Evolutionary conservation across 345 rosid species (phyloP), one percentile per base, ranked within the genome.

Genomic region (Kandelia obovata): DNA sequence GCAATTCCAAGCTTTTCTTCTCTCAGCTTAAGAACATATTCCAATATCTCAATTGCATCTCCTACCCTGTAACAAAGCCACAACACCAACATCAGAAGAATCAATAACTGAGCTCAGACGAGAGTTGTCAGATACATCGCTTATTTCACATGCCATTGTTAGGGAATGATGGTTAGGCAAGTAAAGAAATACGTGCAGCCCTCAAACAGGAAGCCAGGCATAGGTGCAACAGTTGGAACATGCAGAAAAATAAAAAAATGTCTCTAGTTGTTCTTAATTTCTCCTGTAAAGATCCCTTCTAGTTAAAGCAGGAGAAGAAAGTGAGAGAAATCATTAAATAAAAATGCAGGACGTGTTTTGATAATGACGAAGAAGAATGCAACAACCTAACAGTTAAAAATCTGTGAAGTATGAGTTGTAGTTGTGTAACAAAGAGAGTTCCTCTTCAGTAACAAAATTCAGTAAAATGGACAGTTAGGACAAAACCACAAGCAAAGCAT

Each of bases 1-100:
- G 99, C 99, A 26, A 77, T 96, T 64, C 99, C 99, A 0, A 96
- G 97, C 87, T 90, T 88, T 69, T 96, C 99, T 67, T 96, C 99
- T 82, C 99, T 87, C 67, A 96, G 62, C 82, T 92, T 92, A 66
- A 92, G 83, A 68, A 96, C 91, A 67, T 86, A 79, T 82, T 92
- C 99, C 84, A 96, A 71, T 62, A 90, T 90, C 83, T 96, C 97
- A 31, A 96, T 92, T 31, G 99, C 97, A 81, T 96, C 99, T 73
- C 83, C 99, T 30, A 96, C 97, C 82, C 98, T 96, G 87, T 61
- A 79, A 61, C 53, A 32, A 37, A 53, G 28, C 61, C 65, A 51
- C 19, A 6, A 27, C 17, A 13, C 15, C 67, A 64, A 55, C 60
- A 43, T 27, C 52, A 47, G 67, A 58, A 1, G 30, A 65, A 13